Conservation (phyloP, 495 filamentous ascomycete species). For the Sordaria brevicollis region DNA sequence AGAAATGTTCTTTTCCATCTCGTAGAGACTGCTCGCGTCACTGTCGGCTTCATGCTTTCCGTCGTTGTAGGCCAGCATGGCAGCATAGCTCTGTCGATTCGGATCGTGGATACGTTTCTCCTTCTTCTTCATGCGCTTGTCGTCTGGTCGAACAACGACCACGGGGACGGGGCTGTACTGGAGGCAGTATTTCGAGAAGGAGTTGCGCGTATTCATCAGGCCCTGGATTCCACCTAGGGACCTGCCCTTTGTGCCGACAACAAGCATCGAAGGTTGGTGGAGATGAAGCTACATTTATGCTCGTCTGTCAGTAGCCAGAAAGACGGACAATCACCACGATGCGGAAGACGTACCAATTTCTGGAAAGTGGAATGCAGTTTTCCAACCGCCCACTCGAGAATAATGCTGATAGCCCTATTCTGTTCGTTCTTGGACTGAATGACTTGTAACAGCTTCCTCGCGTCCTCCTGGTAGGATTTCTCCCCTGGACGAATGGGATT, state of each 20-base stretch:
- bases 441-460: conserved; percentile 59
- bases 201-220: conserved; percentile 68
- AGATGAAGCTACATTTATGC: conserved; percentile 61
- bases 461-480: conserved; percentile 72
- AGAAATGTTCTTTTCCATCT: conserved; percentile 35
- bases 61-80: conserved; percentile 61
- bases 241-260: conserved; percentile 85
- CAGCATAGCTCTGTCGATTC: conserved; percentile 63
- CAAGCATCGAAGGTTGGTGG: conserved; percentile 89
- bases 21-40: conserved; percentile 35
- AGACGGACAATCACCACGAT: background rate
- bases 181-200: conserved; percentile 92
- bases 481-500: conserved; percentile 69
- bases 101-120: conserved; percentile 77
- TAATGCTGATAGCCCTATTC: conserved; percentile 76
- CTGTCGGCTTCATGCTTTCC: conserved; percentile 45
- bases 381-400: conserved; percentile 83
- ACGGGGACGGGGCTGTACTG: conserved; percentile 96
- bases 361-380: conserved; percentile 91
- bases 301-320: background rate
- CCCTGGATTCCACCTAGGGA: conserved; percentile 82
- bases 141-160: conserved; percentile 83
- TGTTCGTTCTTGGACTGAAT: conserved; percentile 79
- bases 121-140: conserved; percentile 88
- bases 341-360: conserved; percentile 57